phyloP scores from a whole-genome alignment of 179 eudicot genomes.

The Corrigiola litoralis region DNA sequence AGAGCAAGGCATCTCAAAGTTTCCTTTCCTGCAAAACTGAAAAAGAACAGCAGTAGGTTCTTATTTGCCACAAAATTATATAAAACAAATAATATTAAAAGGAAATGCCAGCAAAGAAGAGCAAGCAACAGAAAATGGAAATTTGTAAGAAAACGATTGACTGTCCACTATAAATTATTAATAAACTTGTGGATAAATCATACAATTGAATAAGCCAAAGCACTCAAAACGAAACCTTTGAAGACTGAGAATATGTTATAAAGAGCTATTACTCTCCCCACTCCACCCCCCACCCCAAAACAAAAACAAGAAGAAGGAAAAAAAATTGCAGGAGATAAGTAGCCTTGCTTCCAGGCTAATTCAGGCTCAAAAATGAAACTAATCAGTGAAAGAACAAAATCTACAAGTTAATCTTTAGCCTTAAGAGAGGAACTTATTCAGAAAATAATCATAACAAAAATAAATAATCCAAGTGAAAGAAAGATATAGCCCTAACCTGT shows the following conservation, averaged over 20 bases:
- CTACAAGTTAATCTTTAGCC: too few species aligned
- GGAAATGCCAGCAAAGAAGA: neutral
- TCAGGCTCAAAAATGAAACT: too few species aligned
- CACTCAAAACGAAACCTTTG: neutral
- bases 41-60: slow-evolving; percentile 11
- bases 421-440: neutral
- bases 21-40: slow-evolving; percentile 99
- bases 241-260: neutral
- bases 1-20: slow-evolving; percentile 92
- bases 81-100: neutral
- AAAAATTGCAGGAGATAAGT: too few species aligned
- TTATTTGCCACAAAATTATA: neutral
- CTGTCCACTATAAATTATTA: neutral
- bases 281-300: neutral
- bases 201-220: neutral
- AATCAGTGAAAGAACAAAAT: too few species aligned
- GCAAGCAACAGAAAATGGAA: neutral
- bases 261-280: neutral
- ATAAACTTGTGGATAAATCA: neutral
- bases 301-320: too few species aligned
- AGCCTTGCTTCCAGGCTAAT: too few species aligned
- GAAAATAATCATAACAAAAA: neutral
- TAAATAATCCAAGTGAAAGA: too few species aligned
- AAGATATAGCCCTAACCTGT: slow-evolving; percentile 67
- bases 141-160: neutral